Conservation (phyloP, 23 red algal species). For the Agarophyton chilense region DNA sequence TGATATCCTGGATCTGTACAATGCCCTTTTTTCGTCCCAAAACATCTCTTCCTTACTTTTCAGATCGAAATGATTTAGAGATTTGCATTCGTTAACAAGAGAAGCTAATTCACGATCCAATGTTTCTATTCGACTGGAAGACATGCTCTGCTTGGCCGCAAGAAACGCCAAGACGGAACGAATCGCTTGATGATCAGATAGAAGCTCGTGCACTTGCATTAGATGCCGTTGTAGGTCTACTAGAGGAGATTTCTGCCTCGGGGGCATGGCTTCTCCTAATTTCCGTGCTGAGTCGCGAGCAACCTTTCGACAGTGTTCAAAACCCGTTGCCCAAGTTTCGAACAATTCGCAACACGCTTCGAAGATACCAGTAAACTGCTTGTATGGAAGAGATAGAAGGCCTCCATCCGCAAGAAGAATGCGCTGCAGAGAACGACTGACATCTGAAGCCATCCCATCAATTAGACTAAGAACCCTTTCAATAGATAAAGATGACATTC, state of each 20-base stretch:
- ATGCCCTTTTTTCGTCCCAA: constrained; percentile 27
- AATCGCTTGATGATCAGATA: constrained; percentile 25
- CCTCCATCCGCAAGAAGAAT: constrained; percentile 41
- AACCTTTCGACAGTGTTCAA: constrained; percentile 61
- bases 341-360: constrained; percentile 59
- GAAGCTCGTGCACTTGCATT: constrained; percentile 31
- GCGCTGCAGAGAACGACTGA: constrained; percentile 21
- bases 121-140: neutral
- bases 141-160: neutral
- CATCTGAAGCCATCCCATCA: constrained; percentile 44
- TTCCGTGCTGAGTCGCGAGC: constrained; percentile 39
- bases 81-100: constrained; percentile 33
- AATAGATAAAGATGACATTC: constrained; percentile 57
- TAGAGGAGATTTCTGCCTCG: constrained; percentile 28
- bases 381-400: constrained; percentile 32
- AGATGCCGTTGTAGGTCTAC: constrained; percentile 43
- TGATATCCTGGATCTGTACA: constrained; percentile 1
- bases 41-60: constrained; percentile 28
- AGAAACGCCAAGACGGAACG: constrained; percentile 2
- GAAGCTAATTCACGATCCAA: constrained; percentile 9
- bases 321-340: constrained; percentile 52
- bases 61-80: constrained; percentile 59
- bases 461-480: constrained; percentile 45
- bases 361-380: constrained; percentile 25
- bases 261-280: constrained; percentile 40